These are phyloP conservation scores for Porogramme epimiltina DNA, from an alignment of 1,284 basidiomycete species.

Conservation along the genomic window DNA sequence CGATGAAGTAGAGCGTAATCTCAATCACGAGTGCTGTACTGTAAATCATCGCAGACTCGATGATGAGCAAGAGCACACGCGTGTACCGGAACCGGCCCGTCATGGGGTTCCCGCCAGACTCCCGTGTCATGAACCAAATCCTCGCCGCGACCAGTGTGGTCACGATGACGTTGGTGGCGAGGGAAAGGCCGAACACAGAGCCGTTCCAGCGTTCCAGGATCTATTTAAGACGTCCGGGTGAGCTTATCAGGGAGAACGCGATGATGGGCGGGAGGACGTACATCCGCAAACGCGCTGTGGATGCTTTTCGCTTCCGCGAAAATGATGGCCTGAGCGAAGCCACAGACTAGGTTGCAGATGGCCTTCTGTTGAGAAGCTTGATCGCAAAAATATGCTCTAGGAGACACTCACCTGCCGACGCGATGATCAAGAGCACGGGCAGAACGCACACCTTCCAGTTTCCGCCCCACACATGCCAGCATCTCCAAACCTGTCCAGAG, in stretches of 20 bases:
- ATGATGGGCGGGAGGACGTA: background rate
- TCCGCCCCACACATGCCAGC: slow-evolving; percentile 39
- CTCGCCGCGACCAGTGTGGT: slow-evolving; percentile 37
- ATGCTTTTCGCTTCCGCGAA: slow-evolving; percentile 34
- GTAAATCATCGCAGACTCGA: slow-evolving; percentile 44
- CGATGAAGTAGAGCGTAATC: slow-evolving; percentile 40
- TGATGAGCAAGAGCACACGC: slow-evolving; percentile 36
- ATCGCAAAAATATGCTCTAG: background rate
- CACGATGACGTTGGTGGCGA: slow-evolving; percentile 39
- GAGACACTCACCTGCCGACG: slow-evolving; percentile 34
- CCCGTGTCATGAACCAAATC: slow-evolving; percentile 36
- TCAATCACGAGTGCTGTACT: slow-evolving; percentile 40
- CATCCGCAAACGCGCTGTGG: slow-evolving; percentile 37
- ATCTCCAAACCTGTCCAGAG: slow-evolving; percentile 36
- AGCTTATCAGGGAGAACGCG: background rate
- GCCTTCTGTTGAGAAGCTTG: background rate
- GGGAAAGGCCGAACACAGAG: slow-evolving; percentile 39
- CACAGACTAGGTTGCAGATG: slow-evolving; percentile 31
- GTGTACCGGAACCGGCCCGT: slow-evolving; percentile 32
- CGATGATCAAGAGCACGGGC: slow-evolving; percentile 35
- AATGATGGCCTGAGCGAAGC: slow-evolving; percentile 37
- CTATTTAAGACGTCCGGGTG: background rate
- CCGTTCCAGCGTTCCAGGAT: slow-evolving; percentile 37
- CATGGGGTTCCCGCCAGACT: slow-evolving; percentile 14
- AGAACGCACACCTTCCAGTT: slow-evolving; percentile 35